Evolutionary conservation across 768 basidiomycete genomes (phyloP).

Genomic region (Dacryopinax primogenitus): DNA sequence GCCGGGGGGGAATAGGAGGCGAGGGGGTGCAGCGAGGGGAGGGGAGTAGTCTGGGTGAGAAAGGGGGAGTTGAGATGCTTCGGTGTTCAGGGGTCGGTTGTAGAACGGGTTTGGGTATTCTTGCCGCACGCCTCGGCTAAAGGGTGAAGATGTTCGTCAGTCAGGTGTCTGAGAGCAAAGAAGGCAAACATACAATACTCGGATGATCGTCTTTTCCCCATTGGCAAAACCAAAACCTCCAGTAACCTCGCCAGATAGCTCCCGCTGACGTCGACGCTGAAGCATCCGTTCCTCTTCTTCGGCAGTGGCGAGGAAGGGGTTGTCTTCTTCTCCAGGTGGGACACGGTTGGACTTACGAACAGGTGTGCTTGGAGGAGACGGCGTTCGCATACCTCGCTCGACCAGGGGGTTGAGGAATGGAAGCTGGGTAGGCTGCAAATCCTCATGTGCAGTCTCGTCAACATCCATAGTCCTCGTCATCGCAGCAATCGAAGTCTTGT

Average conservation of each 20-base stretch:
- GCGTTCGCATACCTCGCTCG: background rate
- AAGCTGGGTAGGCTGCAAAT: background rate
- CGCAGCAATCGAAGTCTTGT: background rate
- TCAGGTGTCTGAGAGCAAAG: background rate
- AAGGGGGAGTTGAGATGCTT: constrained; percentile 41
- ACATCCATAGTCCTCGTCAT: too few relatives aligned
- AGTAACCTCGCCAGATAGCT: background rate
- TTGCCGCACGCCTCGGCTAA: constrained; percentile 54
- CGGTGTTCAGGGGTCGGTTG: constrained; percentile 35
- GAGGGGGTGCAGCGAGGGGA: constrained; percentile 41
- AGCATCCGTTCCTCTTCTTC: constrained; percentile 1
- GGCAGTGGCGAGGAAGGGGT: background rate
- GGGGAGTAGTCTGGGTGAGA: constrained; percentile 57
- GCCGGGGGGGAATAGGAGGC: constrained; percentile 32
- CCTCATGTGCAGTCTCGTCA: background rate
- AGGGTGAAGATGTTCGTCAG: background rate
- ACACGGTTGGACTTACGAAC: background rate
- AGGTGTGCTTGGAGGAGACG: background rate
- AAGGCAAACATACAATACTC: constrained; percentile 51
- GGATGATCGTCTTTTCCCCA: constrained; percentile 52
- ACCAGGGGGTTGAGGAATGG: background rate
- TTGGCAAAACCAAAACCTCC: constrained; percentile 17
- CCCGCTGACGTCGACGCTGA: background rate
- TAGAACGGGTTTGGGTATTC: constrained; percentile 53
- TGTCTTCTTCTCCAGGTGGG: background rate